Evolutionary conservation across 805 yeast genomes (phyloP), one percentile per base, ranked within the genome.

Genomic region (Sporopachydermia lactativora): DNA sequence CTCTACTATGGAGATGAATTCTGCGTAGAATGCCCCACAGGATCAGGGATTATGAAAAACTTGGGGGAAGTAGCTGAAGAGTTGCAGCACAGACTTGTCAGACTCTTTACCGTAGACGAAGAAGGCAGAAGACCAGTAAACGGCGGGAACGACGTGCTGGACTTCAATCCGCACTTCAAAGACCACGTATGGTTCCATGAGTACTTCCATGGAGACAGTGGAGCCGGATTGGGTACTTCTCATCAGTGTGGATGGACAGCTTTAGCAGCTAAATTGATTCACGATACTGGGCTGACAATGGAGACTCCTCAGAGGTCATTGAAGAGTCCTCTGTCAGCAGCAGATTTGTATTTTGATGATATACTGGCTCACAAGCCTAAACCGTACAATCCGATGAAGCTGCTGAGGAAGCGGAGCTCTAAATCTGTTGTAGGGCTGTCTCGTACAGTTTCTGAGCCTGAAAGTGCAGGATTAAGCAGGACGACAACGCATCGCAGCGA

Each of bases 191-290:
- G 81, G 46, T 86, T 83, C 55, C 81, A 74, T 55, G 96, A 86
- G 63, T 86, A 80, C 57, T 86, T 86, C 56, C 94, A 86, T 52
- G 95, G 94, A 49, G 96, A 86, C 55, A 81, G 92, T 2, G 96
- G 96, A 34, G 72, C 95, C 49, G 96, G 96, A 4, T 62, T 86
- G 43, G 96, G 96, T 24, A 85, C 95, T 1, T 77, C 86, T 40
- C 95, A 88, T 64, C 96, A 86, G 62, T 80, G 86, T 66, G 96
- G 96, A 8, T 86, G 96, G 96, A 86, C 96, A 1, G 88, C 94
- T 0, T 68, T 88, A 37, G 92, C 85, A 40, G 94, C 95, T 36
- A 81, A 89, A 60, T 75, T 86, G 73, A 83, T 88, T 53, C 92
- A 82, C 55, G 89, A 88, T 60, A 81, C 82, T 36, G 95, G 95